phyloP scores from a whole-genome alignment of 108 stramenopile species.

The Skeletonema grethae region DNA sequence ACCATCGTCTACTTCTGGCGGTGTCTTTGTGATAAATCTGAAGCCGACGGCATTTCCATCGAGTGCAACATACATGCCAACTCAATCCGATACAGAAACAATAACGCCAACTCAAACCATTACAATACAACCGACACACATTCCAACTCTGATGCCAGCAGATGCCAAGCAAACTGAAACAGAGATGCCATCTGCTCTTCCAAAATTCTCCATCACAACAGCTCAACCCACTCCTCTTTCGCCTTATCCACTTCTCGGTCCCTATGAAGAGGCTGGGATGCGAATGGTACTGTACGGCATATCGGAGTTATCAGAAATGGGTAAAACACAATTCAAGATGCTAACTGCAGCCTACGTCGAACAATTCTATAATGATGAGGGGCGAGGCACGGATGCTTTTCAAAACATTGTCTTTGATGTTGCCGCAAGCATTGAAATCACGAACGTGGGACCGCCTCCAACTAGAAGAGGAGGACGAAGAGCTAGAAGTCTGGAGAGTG shows the following conservation, averaged over 20 bases:
- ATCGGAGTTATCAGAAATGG: conserved; percentile 17
- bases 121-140: background rate
- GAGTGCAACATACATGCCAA: background rate
- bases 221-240: conserved; percentile 3
- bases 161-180: background rate
- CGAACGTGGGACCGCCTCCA: conserved; percentile 2
- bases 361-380: conserved; percentile 34
- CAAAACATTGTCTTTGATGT: conserved; percentile 42
- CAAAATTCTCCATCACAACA: background rate
- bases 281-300: conserved; percentile 29
- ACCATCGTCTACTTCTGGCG: background rate
- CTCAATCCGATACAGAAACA: background rate
- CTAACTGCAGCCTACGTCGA: conserved; percentile 34
- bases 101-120: background rate
- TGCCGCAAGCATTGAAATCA: conserved; percentile 27
- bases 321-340: conserved; percentile 30
- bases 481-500: conserved; percentile 12
- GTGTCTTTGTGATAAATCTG: background rate
- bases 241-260: conserved; percentile 24
- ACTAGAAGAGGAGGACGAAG: background rate
- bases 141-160: background rate
- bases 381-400: conserved; percentile 27
- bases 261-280: conserved; percentile 35
- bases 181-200: background rate
- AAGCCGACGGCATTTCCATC: background rate